Base-by-base conservation (phyloP, 805 yeast species). In the Brettanomyces anomalus region DNA sequence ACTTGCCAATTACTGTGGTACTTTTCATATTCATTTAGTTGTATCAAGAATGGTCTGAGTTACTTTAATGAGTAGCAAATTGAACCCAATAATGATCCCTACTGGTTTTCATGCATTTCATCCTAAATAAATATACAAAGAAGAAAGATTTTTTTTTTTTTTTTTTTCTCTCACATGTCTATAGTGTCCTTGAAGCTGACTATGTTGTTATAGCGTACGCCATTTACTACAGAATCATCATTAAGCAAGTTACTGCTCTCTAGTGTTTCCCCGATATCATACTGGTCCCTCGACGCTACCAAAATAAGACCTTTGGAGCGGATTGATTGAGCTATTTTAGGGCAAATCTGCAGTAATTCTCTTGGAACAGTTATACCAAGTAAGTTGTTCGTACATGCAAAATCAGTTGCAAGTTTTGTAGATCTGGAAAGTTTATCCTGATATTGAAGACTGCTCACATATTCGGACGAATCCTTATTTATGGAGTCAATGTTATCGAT, bases 321-420 rank as follows among this genome's bases (percentile, higher is more conserved):
- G 14, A 90, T 81, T 24, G 84, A 72, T 32, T 82, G 83, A 5
- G 83, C 74, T 34, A 89, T 62, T 41, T 81, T 79, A 0, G 95
- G 94, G 36, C 87, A 88, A 24, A 88, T 65, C 33, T 72, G 66
- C 44, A 90, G 65, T 43, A 93, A 57, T 43, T 81, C 80, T 21
- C 77, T 72, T 0, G 95, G 87, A 18, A 86, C 76, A 19, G 87
- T 78, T 10, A 93, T 60, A 15, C 98, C 98, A 49, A 93, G 69
- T 42, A 93, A 67, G 56, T 93, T 93, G 57, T 93, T 93, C 44
- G 74, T 71, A 3, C 80, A 72, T 0, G 96, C 89, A 58, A 86
- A 88, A 41, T 72, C 72, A 1, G 88, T 77, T 2, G 94, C 95
- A 50, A 86, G 87, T 53, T 85, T 85, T 41, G 90, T 71, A 1